Evolutionary conservation across 2,329 filamentous ascomycete genomes (phyloP), one percentile per base, ranked within the genome.

Genomic region (Exophiala lecanii-corni): DNA sequence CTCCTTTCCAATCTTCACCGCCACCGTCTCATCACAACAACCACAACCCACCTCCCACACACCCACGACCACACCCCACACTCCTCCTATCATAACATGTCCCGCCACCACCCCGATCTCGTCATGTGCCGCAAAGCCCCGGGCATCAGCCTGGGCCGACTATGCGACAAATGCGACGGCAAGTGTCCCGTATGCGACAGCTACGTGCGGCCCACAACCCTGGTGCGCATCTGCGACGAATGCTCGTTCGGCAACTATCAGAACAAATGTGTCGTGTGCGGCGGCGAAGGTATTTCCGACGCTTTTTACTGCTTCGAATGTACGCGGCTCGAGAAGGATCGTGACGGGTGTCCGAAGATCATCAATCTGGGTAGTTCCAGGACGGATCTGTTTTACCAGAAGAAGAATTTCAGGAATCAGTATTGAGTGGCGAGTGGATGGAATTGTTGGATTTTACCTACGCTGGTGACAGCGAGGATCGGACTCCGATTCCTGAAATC

Each of bases 221-320:
- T 97, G 44, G 92, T 94, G 49, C 88, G 91, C 61, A 97, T 98
- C 72, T 98, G 92, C 75, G 92, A 98, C 73, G 92, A 98, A 72
- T 98, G 92, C 76, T 89, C 86, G 64, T 98, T 98, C 67, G 92
- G 92, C 62, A 98, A 98, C 76, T 98, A 96, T 74, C 92, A 97
- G 72, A 98, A 98, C 74, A 98, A 98, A 69, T 98, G 92, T 65
- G 89, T 98, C 56, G 92, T 98, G 32, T 98, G 92, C 69, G 92
- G 92, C 64, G 92, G 92, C 58, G 92, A 97, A 71, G 92, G 92
- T 20, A 98, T 98, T 64, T 92, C 86, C 23, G 92, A 98, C 65
- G 92, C 92, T 37, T 97, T 97, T 68, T 98, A 98, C 73, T 98
- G 92, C 74, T 97, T 97, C 63, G 92, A 98, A 70, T 98, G 92